Evolutionary conservation across 441 rosid species (phyloP), one percentile per base, ranked within the genome.

Genomic region (Populus hybrid): DNA sequence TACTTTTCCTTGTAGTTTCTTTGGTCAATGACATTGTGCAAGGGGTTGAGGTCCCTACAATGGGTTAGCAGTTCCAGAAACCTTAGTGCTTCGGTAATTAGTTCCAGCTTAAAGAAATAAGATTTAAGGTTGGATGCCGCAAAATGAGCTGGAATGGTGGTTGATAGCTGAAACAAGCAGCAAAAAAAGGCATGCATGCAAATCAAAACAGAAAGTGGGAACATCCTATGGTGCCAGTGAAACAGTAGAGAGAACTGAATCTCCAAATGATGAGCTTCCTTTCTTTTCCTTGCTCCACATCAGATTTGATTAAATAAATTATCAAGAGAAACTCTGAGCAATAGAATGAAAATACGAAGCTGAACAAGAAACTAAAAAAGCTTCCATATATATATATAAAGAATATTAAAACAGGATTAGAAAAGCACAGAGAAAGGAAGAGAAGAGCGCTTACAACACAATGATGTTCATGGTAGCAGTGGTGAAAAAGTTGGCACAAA

Each of bases 401-500:
- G 3, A 30, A 30, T 30, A 30, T 30, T 30, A 18, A n/a, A 34
- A 57, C 24, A 61, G n/a, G 20, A 6, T 30, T 69, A 18, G 34
- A 50, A 9, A 26, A 73, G 21, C n/a, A 18, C n/a, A 40, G 36
- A 63, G 9, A 70, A 66, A 70, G 8, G 63, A 65, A 26, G 71
- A 14, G 40, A 74, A 71, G 9, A 59, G 10, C 77, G 79, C 95
- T 90, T 90, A 95, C 99, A 93, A 69, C 42, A 95, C 97, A 64
- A 91, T 83, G 26, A 95, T 93, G 88, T 92, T 95, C 66, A 81
- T 81, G 84, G 81, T 84, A n/a, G 90, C 75, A 79, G 92, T 82
- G 23, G 93, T 80, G 89, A 95, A 95, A 82, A 92, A 91, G 89
- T 95, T 95, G 79, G 92, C 97, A 78, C 99, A 95, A 81, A 95